A percentile compares a stretch with the other conserved stretches of the same genome.
Evolutionary conservation across 208 protist genomes (phyloP).

Genomic region (Trypanosoma platydactyli): DNA sequence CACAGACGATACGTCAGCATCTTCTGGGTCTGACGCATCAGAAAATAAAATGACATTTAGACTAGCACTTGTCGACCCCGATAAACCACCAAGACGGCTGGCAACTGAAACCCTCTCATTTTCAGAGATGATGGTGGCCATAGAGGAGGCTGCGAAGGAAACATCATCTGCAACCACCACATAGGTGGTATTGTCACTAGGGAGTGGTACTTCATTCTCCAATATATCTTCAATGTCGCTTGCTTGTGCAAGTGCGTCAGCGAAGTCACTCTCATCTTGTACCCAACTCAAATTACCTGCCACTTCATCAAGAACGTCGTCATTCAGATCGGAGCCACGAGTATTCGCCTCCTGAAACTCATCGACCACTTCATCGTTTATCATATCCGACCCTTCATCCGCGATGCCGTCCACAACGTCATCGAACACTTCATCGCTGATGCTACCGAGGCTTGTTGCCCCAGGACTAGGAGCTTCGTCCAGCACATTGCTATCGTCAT

Average conservation of each 20-base stretch:
- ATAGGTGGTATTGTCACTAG: constrained; percentile 10
- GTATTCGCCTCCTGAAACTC: constrained; percentile 18
- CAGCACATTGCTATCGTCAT: constrained; percentile 16
- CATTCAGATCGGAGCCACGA: not conserved
- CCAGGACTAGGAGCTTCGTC: constrained; percentile 19
- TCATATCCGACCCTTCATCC: not conserved
- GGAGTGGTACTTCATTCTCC: constrained; percentile 15
- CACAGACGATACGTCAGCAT: constrained; percentile 30
- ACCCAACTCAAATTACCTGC: constrained; percentile 29
- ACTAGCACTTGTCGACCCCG: not conserved
- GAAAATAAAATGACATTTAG: not conserved
- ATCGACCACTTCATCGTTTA: constrained; percentile 28
- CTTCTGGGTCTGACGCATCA: constrained; percentile 1
- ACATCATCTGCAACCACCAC: constrained; percentile 24
- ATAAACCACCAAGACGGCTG: constrained; percentile 21
- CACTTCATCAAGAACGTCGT: constrained; percentile 5
- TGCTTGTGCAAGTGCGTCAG: constrained; percentile 27
- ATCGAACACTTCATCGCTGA: constrained; percentile 15
- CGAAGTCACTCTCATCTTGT: constrained; percentile 31
- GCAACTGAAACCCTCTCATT: not conserved
- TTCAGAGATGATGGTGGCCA: not conserved
- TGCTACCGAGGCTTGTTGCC: not conserved
- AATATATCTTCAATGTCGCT: constrained; percentile 30
- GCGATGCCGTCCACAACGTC: not conserved
- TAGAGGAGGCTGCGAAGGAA: not conserved